A percentile compares a stretch with the other conserved stretches of the same genome.
Conservation (phyloP, 2,329 filamentous ascomycete genomes). For the Emericellopsis cladophorae region DNA sequence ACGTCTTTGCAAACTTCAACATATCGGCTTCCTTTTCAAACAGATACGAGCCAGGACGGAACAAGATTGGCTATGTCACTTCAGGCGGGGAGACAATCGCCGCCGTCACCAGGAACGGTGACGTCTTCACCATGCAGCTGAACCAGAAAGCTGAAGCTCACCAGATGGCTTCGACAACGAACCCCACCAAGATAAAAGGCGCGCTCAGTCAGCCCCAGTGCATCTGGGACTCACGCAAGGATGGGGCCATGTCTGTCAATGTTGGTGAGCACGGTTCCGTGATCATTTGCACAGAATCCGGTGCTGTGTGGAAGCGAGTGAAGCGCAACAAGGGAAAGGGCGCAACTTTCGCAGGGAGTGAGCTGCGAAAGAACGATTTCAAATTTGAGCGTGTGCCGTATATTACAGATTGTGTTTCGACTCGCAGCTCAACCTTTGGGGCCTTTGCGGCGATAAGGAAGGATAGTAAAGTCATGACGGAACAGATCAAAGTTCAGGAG, state of each 20-base stretch:
- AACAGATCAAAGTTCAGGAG: conserved; percentile 53
- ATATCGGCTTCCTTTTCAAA: conserved; percentile 43
- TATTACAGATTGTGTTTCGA: conserved; percentile 71
- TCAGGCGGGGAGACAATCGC: conserved; percentile 87
- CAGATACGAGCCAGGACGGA: conserved; percentile 50
- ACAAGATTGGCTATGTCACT: conserved; percentile 60
- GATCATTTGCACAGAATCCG: conserved; percentile 84
- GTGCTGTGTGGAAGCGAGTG: conserved; percentile 83
- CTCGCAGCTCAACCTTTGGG: conserved; percentile 80
- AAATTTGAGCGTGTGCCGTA: conserved; percentile 89
- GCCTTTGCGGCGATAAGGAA: conserved; percentile 80
- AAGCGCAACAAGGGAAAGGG: conserved; percentile 73
- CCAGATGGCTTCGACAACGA: conserved; percentile 65
- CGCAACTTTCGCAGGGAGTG: conserved; percentile 29
- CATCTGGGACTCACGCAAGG: conserved; percentile 82
- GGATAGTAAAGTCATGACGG: conserved; percentile 70
- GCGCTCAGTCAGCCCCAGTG: conserved; percentile 67
- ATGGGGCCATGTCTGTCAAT: conserved; percentile 73
- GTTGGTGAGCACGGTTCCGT: conserved; percentile 90
- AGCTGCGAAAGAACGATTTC: conserved; percentile 69
- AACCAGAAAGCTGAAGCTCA: conserved; percentile 53
- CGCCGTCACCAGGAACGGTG: conserved; percentile 70
- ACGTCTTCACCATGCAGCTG: conserved; percentile 76
- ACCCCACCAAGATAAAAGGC: conserved; percentile 78
- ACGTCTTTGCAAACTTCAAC: conserved; percentile 58